Percentiles rank a stretch among this genome's conserved stretches.
phyloP scores from a whole-genome alignment of 805 yeast species.

The Nakazawaea peltata region DNA sequence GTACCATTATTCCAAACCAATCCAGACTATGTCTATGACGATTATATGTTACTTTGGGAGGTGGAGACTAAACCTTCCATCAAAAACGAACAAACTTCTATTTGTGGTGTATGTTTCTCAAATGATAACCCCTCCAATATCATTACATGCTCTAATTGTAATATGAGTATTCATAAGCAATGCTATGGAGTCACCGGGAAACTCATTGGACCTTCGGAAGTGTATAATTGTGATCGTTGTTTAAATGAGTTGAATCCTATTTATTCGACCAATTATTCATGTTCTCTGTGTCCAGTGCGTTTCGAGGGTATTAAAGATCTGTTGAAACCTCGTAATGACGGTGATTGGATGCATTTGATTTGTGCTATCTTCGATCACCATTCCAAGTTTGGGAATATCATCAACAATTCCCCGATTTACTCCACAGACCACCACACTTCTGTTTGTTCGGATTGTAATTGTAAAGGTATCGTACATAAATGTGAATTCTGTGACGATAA shows the following conservation, averaged over 20 bases:
- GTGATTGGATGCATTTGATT: constrained; percentile 70
- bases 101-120: constrained; percentile 43
- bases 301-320: constrained; percentile 64
- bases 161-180: constrained; percentile 56
- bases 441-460: constrained; percentile 37
- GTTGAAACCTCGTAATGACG: constrained; percentile 56
- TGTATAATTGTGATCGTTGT: constrained; percentile 81
- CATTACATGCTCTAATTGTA: constrained; percentile 57
- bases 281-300: constrained; percentile 56
- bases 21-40: constrained; percentile 1
- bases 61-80: neutral
- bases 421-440: constrained; percentile 22
- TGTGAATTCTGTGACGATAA: constrained; percentile 38
- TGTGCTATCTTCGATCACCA: constrained; percentile 56
- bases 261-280: constrained; percentile 47
- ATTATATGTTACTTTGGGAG: neutral
- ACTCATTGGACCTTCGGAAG: constrained; percentile 14
- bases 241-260: constrained; percentile 59
- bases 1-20: constrained; percentile 1
- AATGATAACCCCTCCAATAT: constrained; percentile 28
- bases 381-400: constrained; percentile 33
- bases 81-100: neutral
- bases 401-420: constrained; percentile 37
- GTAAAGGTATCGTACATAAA: constrained; percentile 40
- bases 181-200: constrained; percentile 51